Base-by-base conservation (phyloP, 106 monocot species). In the Allium fistulosum region DNA sequence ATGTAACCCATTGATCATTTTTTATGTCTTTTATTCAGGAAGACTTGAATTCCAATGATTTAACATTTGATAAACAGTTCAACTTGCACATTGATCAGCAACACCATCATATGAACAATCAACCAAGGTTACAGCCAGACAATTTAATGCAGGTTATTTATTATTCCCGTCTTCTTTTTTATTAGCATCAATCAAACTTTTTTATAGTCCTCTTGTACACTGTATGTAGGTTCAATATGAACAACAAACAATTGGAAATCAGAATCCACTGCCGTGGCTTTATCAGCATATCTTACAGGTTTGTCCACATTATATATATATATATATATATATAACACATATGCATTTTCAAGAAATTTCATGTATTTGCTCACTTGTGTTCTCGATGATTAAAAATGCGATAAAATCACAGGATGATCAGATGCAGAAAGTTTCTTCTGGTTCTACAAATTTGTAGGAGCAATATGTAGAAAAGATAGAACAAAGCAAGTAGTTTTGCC, bases 211-310 rank as follows among this genome's bases (percentile, higher is more conserved):
- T 14, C 26, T 8, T 61, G 12, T 45, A n/a, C 22, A 26, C 12
- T 63, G 61, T 64, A 61, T 18, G 16, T 76, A 84, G 84, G 71
- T 59, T 57, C 84, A 80, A 62, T 80, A 76, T 77, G 84, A 84
- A 7, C 80, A 84, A 53, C 83, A 76, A 48, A 22, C 69, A 51
- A 57, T 77, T 17, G 77, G 73, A 52, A 84, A 74, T 57, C 74
- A 75, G 49, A 61, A 66, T 17, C 73, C 77, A 48, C 59, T 76
- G 65, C 84, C 75, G 26, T 80, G 80, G 84, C 69, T 77, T 70
- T 84, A 80, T 73, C 80, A 80, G 55, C 72, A 81, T 50, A 77
- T 84, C 61, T 59, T 80, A 37, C 84, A 84, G 80, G 84, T 80
- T 18, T 27, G 11, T 57, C 6, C 11, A 37, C 37, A 37, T 2